These are phyloP conservation scores for Macrolepiota albuminosa DNA, from an alignment of 768 basidiomycete genomes.

Conservation along the genomic window DNA sequence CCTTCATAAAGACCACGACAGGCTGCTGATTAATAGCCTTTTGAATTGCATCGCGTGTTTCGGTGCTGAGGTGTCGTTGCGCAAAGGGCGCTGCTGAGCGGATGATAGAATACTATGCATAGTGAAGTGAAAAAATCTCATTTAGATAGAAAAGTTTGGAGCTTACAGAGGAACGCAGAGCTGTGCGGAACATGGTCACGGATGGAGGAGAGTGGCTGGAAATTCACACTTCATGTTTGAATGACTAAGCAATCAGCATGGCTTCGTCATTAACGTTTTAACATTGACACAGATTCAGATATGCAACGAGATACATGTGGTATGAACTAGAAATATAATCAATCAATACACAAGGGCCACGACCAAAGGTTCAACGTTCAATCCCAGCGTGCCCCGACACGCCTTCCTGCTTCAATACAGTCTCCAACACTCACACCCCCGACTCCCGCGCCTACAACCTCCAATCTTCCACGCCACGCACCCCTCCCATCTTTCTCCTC, in stretches of 20 bases:
- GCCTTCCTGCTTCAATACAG: conserved; percentile 72
- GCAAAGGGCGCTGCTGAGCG: conserved; percentile 23
- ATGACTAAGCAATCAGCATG: not conserved
- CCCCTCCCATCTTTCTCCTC: conserved; percentile 35
- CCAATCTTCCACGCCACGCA: conserved; percentile 30
- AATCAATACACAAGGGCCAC: not conserved
- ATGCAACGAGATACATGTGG: too few species aligned
- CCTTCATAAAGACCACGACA: conserved; percentile 98
- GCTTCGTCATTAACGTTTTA: not conserved
- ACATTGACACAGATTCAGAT: too few species aligned
- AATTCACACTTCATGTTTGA: not conserved
- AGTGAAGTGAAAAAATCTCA: not conserved
- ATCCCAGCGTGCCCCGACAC: conserved; percentile 40
- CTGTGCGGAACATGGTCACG: conserved; percentile 37
- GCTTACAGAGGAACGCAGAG: conserved; percentile 41
- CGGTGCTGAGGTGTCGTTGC: conserved; percentile 51
- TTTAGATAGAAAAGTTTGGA: not conserved
- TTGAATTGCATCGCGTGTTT: conserved; percentile 60
- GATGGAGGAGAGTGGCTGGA: not conserved
- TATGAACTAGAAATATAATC: not conserved
- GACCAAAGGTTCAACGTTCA: not conserved
- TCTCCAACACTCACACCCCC: conserved; percentile 85
- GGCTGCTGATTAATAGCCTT: conserved; percentile 71
- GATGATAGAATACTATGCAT: conserved; percentile 25
- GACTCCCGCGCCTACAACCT: conserved; percentile 80